Conservation (phyloP, 805 yeast genomes). For the Brettanomyces anomalus region DNA sequence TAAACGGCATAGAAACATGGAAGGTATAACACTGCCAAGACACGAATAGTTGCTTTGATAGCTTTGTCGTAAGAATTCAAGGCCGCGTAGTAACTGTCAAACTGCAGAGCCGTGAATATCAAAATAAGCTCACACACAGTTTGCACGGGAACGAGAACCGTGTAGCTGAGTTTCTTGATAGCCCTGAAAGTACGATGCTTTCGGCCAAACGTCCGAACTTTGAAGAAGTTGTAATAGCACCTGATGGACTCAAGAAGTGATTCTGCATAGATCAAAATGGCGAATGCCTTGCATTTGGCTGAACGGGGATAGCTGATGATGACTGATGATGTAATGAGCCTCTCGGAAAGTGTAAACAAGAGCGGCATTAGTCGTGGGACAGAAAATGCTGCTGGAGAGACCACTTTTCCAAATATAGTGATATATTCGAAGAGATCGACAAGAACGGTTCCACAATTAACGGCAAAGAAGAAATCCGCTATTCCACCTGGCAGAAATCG, state of each 20-base stretch:
- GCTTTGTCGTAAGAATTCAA: slow-evolving; percentile 8
- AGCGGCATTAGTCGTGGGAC: slow-evolving; percentile 5
- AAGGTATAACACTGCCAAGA: slow-evolving; percentile 3
- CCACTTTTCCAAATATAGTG: slow-evolving; percentile 13
- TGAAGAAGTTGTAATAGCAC: slow-evolving; percentile 18
- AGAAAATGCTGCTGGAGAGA: slow-evolving; percentile 5
- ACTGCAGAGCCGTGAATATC: slow-evolving; percentile 14
- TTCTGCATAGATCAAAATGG: slow-evolving; percentile 14
- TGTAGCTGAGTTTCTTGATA: slow-evolving; percentile 9
- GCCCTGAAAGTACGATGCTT: slow-evolving; percentile 12
- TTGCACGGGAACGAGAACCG: slow-evolving; percentile 16
- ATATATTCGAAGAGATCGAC: slow-evolving; percentile 16
- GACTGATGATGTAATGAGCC: slow-evolving; percentile 8
- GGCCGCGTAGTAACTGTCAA: slow-evolving; percentile 10
- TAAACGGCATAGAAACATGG: slow-evolving; percentile 6
- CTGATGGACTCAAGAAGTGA: slow-evolving; percentile 16
- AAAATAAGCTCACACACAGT: slow-evolving; percentile 13
- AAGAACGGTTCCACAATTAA: slow-evolving; percentile 9
- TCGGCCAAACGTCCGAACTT: slow-evolving; percentile 19
- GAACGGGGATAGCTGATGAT: slow-evolving; percentile 20
- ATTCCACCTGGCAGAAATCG: slow-evolving; percentile 64
- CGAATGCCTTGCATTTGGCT: slow-evolving; percentile 19
- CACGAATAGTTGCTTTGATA: slow-evolving; percentile 1
- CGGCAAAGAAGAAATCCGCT: slow-evolving; percentile 45
- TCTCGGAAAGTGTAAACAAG: neutral